Evolutionary conservation across 768 basidiomycete species (phyloP), one percentile per base, ranked within the genome.

Genomic region (Tricholoma sp.): DNA sequence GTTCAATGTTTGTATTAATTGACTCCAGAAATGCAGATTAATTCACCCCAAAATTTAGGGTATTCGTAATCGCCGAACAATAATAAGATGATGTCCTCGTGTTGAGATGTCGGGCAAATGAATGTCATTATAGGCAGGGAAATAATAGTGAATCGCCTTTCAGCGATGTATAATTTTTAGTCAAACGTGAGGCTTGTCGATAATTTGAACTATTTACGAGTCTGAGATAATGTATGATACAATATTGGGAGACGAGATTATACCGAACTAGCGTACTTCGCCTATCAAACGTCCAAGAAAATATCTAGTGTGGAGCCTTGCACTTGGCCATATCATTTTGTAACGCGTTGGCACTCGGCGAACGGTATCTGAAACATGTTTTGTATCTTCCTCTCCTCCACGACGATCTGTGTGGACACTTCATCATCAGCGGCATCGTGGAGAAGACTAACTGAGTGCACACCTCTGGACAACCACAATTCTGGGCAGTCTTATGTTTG

Each of bases 331-430:
- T n/a, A 22, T 71, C 66, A 77, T 41, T 76, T 73, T 21, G 73
- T 58, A 52, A 65, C 63, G 46, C 71, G 72, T 55, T 72, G 67
- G 63, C 79, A 80, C 52, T 77, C 74, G 5, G 72, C 68, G 58
- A 72, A 77, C 0, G 71, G 69, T 6, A 72, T 64, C 63, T 79
- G 79, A 64, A 79, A 80, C 70, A 80, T 66, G 57, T 80, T 80
- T 64, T 79, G 75, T 43, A 80, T 69, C 56, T 72, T 72, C 54
- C 75, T 65, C 31, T 77, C 75, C 53, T 78, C 74, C 5, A 67
- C 68, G 57, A 80, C 62, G 59, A 76, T 60, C 79, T 79, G 59
- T 21, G 37, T 19, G 56, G 32, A 50, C 54, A 50, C 21, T 37
- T 39, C 4, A 43, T 6, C 41, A 21, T 43, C 19, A 43, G 41